Conservation (phyloP, 169 alveolate genomes). For the Cryptosporidium muris region DNA sequence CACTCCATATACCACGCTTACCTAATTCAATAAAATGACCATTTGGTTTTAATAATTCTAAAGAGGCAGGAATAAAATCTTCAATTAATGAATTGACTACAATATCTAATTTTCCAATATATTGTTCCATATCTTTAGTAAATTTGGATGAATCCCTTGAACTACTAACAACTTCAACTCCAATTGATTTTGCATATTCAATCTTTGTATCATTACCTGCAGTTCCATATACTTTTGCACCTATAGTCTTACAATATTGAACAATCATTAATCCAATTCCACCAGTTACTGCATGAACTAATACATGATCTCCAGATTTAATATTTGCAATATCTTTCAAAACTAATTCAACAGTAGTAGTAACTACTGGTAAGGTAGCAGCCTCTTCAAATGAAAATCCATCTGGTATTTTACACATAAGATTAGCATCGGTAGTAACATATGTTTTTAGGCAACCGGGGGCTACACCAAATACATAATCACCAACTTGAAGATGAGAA, state of each 20-base stretch:
- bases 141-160: constrained; percentile 67
- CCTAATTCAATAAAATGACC: constrained; percentile 78
- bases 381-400: constrained; percentile 57
- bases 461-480: constrained; percentile 73
- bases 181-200: constrained; percentile 70
- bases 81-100: constrained; percentile 45
- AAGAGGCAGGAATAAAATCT: constrained; percentile 72
- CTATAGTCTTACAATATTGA: constrained; percentile 73
- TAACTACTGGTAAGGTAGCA: constrained; percentile 69
- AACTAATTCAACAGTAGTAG: constrained; percentile 51
- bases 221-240: constrained; percentile 71
- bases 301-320: constrained; percentile 51
- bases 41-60: constrained; percentile 70
- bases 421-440: constrained; percentile 42
- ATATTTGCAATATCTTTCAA: constrained; percentile 44
- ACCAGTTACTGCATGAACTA: constrained; percentile 77
- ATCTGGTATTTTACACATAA: constrained; percentile 50
- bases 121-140: constrained; percentile 24
- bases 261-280: constrained; percentile 78
- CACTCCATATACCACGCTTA: constrained; percentile 49
- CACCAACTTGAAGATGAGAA: constrained; percentile 57
- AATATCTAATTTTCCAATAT: constrained; percentile 17
- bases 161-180: constrained; percentile 72
- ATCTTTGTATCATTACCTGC: constrained; percentile 68
- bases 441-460: constrained; percentile 66